A percentile compares a stretch with the other conserved stretches of the same genome.
Evolutionary conservation across 768 basidiomycete species (phyloP).

Genomic region (Calvatia gigantea): DNA sequence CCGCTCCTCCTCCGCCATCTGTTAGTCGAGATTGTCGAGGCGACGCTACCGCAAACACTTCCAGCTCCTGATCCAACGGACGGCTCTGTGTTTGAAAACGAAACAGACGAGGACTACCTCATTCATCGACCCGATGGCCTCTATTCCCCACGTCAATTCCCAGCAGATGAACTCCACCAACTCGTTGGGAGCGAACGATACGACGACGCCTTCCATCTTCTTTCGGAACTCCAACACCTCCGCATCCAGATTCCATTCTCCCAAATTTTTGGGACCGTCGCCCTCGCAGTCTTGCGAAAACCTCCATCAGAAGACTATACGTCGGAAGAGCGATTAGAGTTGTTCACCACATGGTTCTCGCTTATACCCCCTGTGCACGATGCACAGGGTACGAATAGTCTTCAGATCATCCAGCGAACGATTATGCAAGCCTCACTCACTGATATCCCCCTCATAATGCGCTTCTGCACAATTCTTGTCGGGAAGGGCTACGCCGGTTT

Average conservation of each 20-base stretch:
- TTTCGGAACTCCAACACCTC: conserved; percentile 29
- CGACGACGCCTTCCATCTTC: conserved; percentile 26
- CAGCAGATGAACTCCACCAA: conserved; percentile 15
- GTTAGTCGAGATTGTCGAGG: conserved; percentile 24
- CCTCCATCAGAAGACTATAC: conserved; percentile 3
- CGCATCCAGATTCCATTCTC: conserved; percentile 26
- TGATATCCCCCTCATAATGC: conserved; percentile 25
- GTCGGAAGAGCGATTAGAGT: conserved; percentile 13
- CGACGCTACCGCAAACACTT: conserved; percentile 25
- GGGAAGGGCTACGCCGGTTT: conserved; percentile 33
- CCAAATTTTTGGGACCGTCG: conserved; percentile 25
- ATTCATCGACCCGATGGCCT: conserved; percentile 8
- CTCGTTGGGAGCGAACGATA: conserved; percentile 21
- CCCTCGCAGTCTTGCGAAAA: conserved; percentile 19
- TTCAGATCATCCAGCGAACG: conserved; percentile 20
- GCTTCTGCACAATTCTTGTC: conserved; percentile 30
- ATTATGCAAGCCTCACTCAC: conserved; percentile 22
- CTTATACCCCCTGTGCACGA: conserved; percentile 25
- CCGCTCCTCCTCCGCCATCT: conserved; percentile 16
- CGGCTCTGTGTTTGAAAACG: conserved; percentile 32
- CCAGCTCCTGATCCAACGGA: conserved; percentile 22
- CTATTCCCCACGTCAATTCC: conserved; percentile 11
- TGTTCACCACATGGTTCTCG: conserved; percentile 29
- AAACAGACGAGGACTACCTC: conserved; percentile 21
- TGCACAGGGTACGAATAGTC: conserved; percentile 1